A percentile compares a stretch with the other conserved stretches of the same genome.
Evolutionary conservation across 2,329 filamentous ascomycete species (phyloP).

Genomic region (Phyllosticta ampelicida): DNA sequence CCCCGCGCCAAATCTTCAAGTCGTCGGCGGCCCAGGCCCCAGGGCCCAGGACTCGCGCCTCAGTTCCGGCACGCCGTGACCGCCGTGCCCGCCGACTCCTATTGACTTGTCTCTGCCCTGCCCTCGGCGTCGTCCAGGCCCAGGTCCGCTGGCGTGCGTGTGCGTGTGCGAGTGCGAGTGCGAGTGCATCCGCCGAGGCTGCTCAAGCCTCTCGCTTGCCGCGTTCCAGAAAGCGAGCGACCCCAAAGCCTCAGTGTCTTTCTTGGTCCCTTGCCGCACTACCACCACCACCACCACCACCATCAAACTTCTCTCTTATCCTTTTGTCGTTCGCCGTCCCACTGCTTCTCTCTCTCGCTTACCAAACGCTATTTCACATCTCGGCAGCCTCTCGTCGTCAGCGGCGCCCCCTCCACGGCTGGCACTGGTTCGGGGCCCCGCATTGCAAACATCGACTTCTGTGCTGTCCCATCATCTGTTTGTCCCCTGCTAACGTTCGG

Average conservation of each 20-base stretch:
- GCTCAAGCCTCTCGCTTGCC: constrained; percentile 1
- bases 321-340: neutral
- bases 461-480: too few species aligned
- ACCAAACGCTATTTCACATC: too few species aligned
- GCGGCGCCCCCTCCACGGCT: too few species aligned
- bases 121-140: neutral
- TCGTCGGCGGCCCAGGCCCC: too few species aligned
- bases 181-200: neutral
- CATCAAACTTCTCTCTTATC: neutral
- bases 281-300: neutral
- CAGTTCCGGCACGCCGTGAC: neutral
- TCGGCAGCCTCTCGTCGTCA: too few species aligned
- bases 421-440: too few species aligned
- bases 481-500: too few species aligned
- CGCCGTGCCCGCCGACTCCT: too few species aligned
- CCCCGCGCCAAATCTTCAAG: neutral
- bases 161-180: neutral
- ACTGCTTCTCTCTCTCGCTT: neutral
- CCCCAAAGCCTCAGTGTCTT: constrained; percentile 1
- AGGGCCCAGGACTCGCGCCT: too few species aligned
- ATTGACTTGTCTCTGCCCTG: neutral
- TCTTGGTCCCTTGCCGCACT: constrained; percentile 6
- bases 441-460: too few species aligned
- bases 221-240: constrained; percentile 11
- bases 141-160: neutral